These are phyloP conservation scores for Madurella mycetomatis DNA, from an alignment of 2,329 filamentous ascomycete species.

Conservation along the genomic window DNA sequence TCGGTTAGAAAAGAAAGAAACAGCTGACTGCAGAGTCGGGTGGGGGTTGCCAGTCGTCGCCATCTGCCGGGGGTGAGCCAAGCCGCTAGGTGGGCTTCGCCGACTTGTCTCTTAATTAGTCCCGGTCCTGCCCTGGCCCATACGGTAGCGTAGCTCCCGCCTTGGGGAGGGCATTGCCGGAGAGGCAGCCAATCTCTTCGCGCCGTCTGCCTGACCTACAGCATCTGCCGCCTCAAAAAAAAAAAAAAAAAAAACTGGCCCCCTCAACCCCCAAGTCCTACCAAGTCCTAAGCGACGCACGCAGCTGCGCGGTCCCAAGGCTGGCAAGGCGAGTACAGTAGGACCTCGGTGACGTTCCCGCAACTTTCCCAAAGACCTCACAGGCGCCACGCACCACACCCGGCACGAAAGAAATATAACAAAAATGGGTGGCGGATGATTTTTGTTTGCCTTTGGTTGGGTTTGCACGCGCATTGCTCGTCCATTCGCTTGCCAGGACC, in stretches of 20 bases:
- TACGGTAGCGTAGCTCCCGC: neutral
- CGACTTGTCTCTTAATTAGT: neutral
- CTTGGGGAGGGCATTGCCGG: conserved; percentile 2
- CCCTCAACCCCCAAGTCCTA: conserved; percentile 17
- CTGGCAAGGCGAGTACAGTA: conserved; percentile 7
- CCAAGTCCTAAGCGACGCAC: conserved; percentile 17
- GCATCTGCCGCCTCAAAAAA: conserved; percentile 13
- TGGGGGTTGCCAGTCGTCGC: conserved; percentile 5
- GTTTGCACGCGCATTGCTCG: conserved; percentile 5
- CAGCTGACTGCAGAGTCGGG: neutral
- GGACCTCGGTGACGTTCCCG: conserved; percentile 22
- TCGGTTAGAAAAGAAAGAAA: neutral
- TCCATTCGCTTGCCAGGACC: neutral
- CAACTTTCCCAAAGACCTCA: conserved; percentile 7
- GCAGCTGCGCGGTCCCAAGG: conserved; percentile 7
- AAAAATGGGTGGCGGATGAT: conserved; percentile 30
- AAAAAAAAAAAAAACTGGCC: no score
- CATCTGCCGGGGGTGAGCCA: conserved; percentile 12
- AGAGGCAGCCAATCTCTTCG: conserved; percentile 25
- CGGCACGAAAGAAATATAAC: conserved; percentile 22
- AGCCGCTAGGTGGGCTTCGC: neutral
- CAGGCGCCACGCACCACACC: conserved; percentile 2
- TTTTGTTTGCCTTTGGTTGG: conserved; percentile 11
- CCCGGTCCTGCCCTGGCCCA: neutral
- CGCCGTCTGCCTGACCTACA: conserved; percentile 7